A percentile compares a stretch with the other conserved stretches of the same genome.
Conservation (phyloP, 140 eudicot species). For the Ambrosia hybrid region DNA sequence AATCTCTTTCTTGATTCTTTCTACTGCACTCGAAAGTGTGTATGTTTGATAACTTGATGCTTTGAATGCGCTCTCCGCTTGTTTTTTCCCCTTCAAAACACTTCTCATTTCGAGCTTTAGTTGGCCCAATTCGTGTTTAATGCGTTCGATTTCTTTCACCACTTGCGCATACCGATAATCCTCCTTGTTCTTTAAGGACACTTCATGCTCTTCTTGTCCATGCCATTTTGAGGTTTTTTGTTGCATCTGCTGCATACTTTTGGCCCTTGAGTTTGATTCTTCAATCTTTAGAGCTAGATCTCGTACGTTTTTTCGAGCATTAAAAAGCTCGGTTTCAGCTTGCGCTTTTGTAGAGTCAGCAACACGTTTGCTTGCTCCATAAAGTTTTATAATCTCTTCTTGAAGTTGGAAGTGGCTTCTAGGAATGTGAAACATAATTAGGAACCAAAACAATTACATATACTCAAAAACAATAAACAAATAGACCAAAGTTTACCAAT, state of each 20-base stretch:
- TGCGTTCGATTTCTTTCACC: constrained; percentile 49
- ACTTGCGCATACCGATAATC: constrained; percentile 42
- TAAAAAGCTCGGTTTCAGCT: constrained; percentile 58
- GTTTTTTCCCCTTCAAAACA: constrained; percentile 52
- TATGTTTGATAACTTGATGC: constrained; percentile 37
- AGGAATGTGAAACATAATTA: constrained; percentile 16
- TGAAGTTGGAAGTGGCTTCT: constrained; percentile 40
- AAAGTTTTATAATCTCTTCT: constrained; percentile 37
- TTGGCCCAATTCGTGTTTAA: constrained; percentile 61
- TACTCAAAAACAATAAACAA: not conserved
- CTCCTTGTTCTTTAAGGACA: constrained; percentile 19
- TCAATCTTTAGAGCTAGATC: constrained; percentile 53
- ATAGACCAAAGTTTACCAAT: not conserved
- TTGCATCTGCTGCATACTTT: constrained; percentile 30
- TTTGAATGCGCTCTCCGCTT: constrained; percentile 59
- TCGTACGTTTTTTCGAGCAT: constrained; percentile 54
- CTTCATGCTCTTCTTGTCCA: constrained; percentile 22
- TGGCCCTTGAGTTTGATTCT: constrained; percentile 52
- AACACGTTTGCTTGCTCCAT: constrained; percentile 32
- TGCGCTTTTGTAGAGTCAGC: constrained; percentile 48
- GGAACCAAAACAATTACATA: constrained; percentile 5
- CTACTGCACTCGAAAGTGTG: constrained; percentile 38
- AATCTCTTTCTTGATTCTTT: constrained; percentile 60
- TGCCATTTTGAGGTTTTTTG: constrained; percentile 7
- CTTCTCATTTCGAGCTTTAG: constrained; percentile 62